Evolutionary conservation across 2,329 filamentous ascomycete genomes (phyloP), one percentile per base, ranked within the genome.

Genomic region (Aureobasidium sp.): DNA sequence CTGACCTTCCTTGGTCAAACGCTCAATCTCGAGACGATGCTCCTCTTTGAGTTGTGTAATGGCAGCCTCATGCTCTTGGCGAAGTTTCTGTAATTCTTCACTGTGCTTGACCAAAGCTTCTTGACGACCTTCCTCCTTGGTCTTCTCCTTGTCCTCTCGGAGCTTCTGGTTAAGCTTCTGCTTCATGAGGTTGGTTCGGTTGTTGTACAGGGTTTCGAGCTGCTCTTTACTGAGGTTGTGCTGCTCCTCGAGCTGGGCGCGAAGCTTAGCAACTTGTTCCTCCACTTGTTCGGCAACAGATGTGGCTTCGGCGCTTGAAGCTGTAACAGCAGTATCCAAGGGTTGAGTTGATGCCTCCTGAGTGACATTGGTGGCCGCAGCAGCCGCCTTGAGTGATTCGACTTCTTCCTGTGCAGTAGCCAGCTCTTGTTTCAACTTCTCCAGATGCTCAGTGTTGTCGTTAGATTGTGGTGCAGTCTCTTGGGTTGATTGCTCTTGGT

Each of bases 141-240:
- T 63, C 63, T 68, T 68, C 24, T 68, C 68, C 29, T 67, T 66
- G 24, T 65, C 75, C 55, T 86, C 83, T 9, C 72, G 75, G 17
- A 96, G 79, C 71, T 88, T 90, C 70, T 84, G 86, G 68, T 86
- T 87, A 55, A 90, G 76, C 1, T 82, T 76, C 26, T 83, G 80
- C 69, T 86, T 88, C 87, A 90, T 88, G 71, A 83, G 83, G 47
- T 89, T 84, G 1, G 85, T 86, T 48, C 86, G 82, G 59, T 81
- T 78, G 68, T 82, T 77, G 62, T 79, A 69, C 59, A 79, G 75
- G 29, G 77, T 73, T 59, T 84, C 80, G 36, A 80, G 72, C 56
- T 82, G 77, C 9, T 75, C 70, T 62, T 72, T 70, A 24, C 76
- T 70, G 12, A 74, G 69, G 29, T 68, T 65, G 48, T 74, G 71